Base-by-base conservation (phyloP, 2,329 filamentous ascomycete species). In the Fusarium hostae region DNA sequence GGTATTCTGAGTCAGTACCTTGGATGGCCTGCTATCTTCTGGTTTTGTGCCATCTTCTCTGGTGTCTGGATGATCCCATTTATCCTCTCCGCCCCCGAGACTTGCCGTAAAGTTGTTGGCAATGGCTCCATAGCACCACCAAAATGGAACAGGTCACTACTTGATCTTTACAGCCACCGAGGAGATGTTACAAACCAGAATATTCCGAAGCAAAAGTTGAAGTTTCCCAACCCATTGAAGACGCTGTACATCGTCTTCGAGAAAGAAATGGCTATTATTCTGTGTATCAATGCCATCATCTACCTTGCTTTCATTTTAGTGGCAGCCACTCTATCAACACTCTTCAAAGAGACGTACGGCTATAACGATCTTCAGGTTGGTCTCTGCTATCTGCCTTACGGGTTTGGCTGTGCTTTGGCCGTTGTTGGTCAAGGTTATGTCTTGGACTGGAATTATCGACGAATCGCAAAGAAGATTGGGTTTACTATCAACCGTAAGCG, bases 21-120 rank as follows among this genome's bases (percentile, higher is more conserved):
- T 1, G 89, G 89, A 12, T 93, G 91, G 91, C 82, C 87, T n/a
- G 84, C 87, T 59, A 88, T 92, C 61, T 92, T 92, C 74, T 92
- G 90, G 90, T 91, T 92, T 75, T 84, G 91, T 61, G 84, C 87
- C 40, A 90, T 92, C 40, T 80, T 87, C 39, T 81, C 84, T 22
- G 78, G 79, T 6, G 79, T 81, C 1, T 88, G 87, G 78, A 78
- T 91, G 32, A 65, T 91, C 5, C 84, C 88, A 0, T 88, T 88
- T 64, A 74, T 85, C 5, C 71, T 91, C 15, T 82, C 87, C 9
- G 83, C 91, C 11, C 91, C 90, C 0, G 87, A 90, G 78, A 89
- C 87, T 12, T 86, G 85, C 63, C 84, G 87, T 26, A 87, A 85
- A 41, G 85, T 91, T 11, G 89, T 91, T 12, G 89, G 88, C 28